Conservation (phyloP, 306 rosid genomes). For the Dalbergia cochinchinensis region DNA sequence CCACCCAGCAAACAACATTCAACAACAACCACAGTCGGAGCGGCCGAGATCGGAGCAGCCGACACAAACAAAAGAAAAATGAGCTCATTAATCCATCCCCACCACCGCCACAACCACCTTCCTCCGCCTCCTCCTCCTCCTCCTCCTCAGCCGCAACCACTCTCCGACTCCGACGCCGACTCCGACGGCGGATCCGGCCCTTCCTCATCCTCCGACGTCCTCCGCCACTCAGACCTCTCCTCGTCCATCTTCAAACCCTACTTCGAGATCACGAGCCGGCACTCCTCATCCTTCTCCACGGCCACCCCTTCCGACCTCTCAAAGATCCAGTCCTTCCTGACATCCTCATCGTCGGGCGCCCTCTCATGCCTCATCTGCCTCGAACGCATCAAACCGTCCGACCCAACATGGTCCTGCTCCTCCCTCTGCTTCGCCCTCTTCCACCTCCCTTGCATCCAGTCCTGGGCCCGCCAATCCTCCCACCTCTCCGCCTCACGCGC, state of each 20-base stretch:
- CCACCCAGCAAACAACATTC: too few relatives aligned
- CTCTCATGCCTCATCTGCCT: constrained; percentile 92
- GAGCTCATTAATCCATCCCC: constrained; percentile 37
- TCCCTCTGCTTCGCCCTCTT: constrained; percentile 90
- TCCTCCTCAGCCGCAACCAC: not conserved
- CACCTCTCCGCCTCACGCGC: constrained; percentile 78
- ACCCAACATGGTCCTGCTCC: constrained; percentile 93
- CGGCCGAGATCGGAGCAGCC: not conserved
- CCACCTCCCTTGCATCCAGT: constrained; percentile 91
- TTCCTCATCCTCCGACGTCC: constrained; percentile 46
- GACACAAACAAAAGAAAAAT: constrained; percentile 19
- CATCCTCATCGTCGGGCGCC: constrained; percentile 94
- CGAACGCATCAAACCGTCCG: constrained; percentile 81
- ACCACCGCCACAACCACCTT: constrained; percentile 27
- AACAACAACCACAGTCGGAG: not conserved
- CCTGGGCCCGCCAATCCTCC: constrained; percentile 93
- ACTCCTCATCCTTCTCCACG: constrained; percentile 23
- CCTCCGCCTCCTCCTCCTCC: not conserved
- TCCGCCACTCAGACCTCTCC: constrained; percentile 82
- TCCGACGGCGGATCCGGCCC: constrained; percentile 48
- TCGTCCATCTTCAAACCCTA: constrained; percentile 80
- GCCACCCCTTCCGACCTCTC: constrained; percentile 72
- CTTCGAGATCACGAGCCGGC: constrained; percentile 70
- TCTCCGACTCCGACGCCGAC: constrained; percentile 68
- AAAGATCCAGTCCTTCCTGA: constrained; percentile 91